A percentile compares a stretch with the other conserved stretches of the same genome.
Conservation (phyloP, 306 rosid species). For the Quillaja saponaria region DNA sequence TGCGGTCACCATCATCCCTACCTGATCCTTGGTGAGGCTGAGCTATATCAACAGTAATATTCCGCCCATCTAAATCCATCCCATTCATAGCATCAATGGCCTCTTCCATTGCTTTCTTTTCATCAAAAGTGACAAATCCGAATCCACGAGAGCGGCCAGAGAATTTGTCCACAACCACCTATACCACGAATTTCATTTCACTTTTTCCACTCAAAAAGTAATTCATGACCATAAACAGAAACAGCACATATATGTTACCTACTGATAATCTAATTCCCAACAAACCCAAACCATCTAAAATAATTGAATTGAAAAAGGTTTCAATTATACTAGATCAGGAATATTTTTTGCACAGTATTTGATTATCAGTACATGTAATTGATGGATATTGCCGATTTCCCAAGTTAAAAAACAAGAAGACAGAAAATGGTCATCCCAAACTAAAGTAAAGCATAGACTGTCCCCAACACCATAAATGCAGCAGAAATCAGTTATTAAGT, state of each 20-base stretch:
- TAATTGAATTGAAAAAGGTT: neutral
- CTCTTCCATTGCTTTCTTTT: constrained; percentile 94
- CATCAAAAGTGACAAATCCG: constrained; percentile 99
- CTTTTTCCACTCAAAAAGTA: constrained; percentile 10
- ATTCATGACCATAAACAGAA: neutral
- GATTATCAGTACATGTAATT: constrained; percentile 15
- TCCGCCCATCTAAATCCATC: constrained; percentile 94
- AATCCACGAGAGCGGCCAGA: constrained; percentile 99
- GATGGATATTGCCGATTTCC: constrained; percentile 5
- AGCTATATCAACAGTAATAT: constrained; percentile 95
- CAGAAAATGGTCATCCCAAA: constrained; percentile 19
- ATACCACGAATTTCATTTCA: constrained; percentile 17
- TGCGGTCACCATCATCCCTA: constrained; percentile 88
- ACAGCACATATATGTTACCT: neutral
- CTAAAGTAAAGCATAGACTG: constrained; percentile 23
- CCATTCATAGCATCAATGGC: constrained; percentile 98
- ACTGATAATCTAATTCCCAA: neutral
- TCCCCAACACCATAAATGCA: constrained; percentile 6
- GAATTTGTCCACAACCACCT: constrained; percentile 98
- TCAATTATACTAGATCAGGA: neutral
- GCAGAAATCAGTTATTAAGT: neutral
- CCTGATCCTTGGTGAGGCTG: constrained; percentile 93
- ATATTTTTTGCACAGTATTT: neutral
- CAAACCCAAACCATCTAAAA: neutral
- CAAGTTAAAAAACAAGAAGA: neutral